Conservation (phyloP, 495 filamentous ascomycete genomes). For the Usnea hakonensis region DNA sequence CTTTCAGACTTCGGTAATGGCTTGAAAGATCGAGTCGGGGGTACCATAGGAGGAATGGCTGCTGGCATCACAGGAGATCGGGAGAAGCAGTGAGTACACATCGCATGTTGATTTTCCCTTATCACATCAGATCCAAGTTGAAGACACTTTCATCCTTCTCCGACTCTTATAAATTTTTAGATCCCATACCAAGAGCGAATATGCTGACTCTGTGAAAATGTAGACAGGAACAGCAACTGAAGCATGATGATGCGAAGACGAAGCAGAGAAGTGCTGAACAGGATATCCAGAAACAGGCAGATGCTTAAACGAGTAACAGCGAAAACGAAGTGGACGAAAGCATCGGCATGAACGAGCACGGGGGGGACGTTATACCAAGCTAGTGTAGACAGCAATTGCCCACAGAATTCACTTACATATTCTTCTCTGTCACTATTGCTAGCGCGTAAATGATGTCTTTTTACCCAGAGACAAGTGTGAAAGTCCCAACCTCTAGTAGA, state of each 20-base stretch:
- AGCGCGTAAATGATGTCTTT: neutral
- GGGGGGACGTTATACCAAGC: conserved; percentile 10
- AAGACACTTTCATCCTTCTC: no score
- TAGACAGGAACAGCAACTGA: conserved; percentile 43
- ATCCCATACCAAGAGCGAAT: no score
- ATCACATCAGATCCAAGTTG: neutral
- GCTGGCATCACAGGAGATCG: conserved; percentile 67
- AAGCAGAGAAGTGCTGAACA: conserved; percentile 75
- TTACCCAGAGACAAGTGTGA: neutral
- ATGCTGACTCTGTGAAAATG: neutral
- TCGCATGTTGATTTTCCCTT: neutral
- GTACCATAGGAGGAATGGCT: conserved; percentile 59
- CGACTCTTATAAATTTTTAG: no score
- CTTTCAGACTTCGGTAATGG: conserved; percentile 67
- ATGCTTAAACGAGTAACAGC: conserved; percentile 4
- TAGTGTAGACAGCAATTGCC: neutral
- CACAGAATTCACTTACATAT: neutral
- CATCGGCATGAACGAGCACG: neutral
- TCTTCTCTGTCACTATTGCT: neutral
- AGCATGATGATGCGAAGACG: conserved; percentile 83
- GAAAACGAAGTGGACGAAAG: neutral
- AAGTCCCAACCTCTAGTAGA: neutral
- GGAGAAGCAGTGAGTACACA: conserved; percentile 39
- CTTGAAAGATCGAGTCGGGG: conserved; percentile 60
- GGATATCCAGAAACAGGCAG: conserved; percentile 66